Evolutionary conservation across 2,329 filamentous ascomycete genomes (phyloP), one percentile per base, ranked within the genome.

Genomic region (Cladobotryum protrusum): DNA sequence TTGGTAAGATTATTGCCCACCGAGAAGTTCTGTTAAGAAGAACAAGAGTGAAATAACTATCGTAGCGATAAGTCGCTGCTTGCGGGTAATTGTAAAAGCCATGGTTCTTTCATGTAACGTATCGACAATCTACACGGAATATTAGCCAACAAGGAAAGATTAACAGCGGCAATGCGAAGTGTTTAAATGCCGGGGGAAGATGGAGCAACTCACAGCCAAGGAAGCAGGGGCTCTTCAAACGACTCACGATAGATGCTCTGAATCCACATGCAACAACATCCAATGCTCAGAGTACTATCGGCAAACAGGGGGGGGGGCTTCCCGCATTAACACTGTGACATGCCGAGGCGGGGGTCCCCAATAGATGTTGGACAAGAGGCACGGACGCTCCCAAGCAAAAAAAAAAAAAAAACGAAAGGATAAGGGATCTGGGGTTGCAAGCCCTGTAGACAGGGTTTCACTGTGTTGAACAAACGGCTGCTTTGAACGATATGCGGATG

Each of bases 41-140:
- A 80, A 81, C 0, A 62, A 59, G 36, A 73, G 70, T 0, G 75
- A 77, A 37, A 81, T 75, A 50, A 53, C 64, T 43, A 81, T 78
- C 0, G 73, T 73, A 5, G 65, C 64, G 36, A 69, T 65, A 4
- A 81, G 64, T 52, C 72, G 74, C 48, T 73, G 69, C 60, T 73
- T 78, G 33, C 56, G 59, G 15, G 56, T 60, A 36, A 65, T 34
- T 33, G 52, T 59, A 46, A 60, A 51, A 6, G 29, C 39, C 29
- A 35, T 32, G 24, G 24, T 29, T 29, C 24, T n/a, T n/a, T 29
- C 24, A 4, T 29, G 11, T 29, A 29, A 8, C 24, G 24, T 29
- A 29, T 29, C 24, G 24, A 8, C 4, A 8, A 29, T 5, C 24
- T 29, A 29, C 11, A 29, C 7, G 24, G 24, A 29, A 9, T 29